These are phyloP conservation scores for Smithsoniella earleae DNA, from an alignment of 163 green algal genomes.

Conservation along the genomic window DNA sequence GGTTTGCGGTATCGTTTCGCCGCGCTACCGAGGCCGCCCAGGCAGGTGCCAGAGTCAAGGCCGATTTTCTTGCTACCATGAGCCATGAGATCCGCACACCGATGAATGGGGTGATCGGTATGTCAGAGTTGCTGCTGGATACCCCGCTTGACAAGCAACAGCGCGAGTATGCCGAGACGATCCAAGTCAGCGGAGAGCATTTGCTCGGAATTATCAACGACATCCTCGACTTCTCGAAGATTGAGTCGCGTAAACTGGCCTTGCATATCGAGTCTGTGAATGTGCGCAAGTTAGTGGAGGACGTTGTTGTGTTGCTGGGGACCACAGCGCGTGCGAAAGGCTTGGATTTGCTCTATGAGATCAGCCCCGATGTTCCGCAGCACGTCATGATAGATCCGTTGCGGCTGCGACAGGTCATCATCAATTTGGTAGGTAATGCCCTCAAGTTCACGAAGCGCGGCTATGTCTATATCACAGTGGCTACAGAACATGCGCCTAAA, in stretches of 20 bases:
- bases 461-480: conserved; percentile 39
- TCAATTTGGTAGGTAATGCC: conserved; percentile 56
- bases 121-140: conserved; percentile 24
- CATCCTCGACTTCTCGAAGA: conserved; percentile 68
- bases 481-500: too few species aligned
- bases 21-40: too few species aligned
- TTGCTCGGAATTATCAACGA: conserved; percentile 63
- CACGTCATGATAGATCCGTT: too few species aligned
- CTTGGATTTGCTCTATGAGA: too few species aligned
- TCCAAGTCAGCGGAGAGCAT: conserved; percentile 47
- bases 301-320: conserved; percentile 49
- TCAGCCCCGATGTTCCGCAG: too few species aligned
- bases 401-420: conserved; percentile 54
- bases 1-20: too few species aligned
- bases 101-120: conserved; percentile 48
- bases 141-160: neutral
- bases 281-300: conserved; percentile 47
- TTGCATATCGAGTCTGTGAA: conserved; percentile 48
- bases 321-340: too few species aligned
- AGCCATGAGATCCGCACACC: conserved; percentile 53
- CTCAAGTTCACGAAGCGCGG: conserved; percentile 59
- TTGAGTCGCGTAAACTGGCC: conserved; percentile 49
- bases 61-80: too few species aligned
- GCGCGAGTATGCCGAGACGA: conserved; percentile 39
- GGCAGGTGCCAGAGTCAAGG: too few species aligned